A percentile compares a stretch with the other conserved stretches of the same genome.
Evolutionary conservation across 495 filamentous ascomycete species (phyloP).

Genomic region (Glonium stellatum): DNA sequence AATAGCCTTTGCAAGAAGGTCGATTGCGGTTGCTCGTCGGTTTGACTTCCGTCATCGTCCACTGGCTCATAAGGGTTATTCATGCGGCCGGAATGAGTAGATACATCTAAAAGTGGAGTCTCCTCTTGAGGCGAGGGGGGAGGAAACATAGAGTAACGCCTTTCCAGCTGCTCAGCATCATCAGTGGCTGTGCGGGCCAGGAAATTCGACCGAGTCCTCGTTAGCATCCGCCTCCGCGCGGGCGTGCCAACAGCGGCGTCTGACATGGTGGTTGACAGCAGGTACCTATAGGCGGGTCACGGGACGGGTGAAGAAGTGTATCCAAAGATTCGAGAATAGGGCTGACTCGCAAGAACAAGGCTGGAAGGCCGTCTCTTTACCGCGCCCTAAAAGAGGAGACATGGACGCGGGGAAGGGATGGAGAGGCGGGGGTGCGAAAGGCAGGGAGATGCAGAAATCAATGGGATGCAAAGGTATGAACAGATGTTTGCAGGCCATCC

Average conservation of each 20-base stretch:
- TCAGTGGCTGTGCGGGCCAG: slow-evolving; percentile 49
- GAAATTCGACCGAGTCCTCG: slow-evolving; percentile 48
- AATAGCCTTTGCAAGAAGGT: background rate
- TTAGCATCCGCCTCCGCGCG: slow-evolving; percentile 19
- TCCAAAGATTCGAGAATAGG: slow-evolving; percentile 2
- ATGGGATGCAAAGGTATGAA: background rate
- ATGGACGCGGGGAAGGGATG: background rate
- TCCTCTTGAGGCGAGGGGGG: slow-evolving; percentile 21
- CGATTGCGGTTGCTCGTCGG: background rate
- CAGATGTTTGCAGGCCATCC: background rate
- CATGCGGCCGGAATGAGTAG: background rate
- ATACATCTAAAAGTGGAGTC: slow-evolving; percentile 9
- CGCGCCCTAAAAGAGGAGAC: background rate
- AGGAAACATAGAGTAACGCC: slow-evolving; percentile 30
- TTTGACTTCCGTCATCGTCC: background rate
- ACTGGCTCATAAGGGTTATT: slow-evolving; percentile 2
- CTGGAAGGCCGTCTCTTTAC: background rate
- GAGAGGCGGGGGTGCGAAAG: background rate
- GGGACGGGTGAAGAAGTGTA: slow-evolving; percentile 13
- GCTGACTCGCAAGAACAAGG: background rate
- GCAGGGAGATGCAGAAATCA: background rate
- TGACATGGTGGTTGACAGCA: slow-evolving; percentile 11
- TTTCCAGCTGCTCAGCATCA: slow-evolving; percentile 46
- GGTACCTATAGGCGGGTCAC: slow-evolving; percentile 12
- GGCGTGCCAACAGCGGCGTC: slow-evolving; percentile 1